Evolutionary conservation across 2,329 filamentous ascomycete genomes (phyloP), one percentile per base, ranked within the genome.

Genomic region (Aspergillus pseudoviridinutans): DNA sequence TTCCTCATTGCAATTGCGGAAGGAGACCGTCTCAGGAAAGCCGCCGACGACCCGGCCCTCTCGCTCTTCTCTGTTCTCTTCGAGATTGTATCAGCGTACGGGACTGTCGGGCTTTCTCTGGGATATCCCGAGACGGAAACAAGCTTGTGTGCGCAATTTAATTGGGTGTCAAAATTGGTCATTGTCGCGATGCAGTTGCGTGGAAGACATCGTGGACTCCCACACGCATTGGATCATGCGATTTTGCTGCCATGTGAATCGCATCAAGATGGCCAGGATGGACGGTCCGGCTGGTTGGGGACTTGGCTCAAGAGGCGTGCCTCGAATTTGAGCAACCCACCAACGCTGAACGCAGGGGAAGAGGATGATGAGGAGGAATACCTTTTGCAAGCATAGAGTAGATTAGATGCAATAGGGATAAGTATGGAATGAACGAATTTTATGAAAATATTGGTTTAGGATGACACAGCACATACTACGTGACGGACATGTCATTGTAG

Each of bases 1-100:
- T 97, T 97, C 77, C 84, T 97, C 69, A 88, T 97, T 66, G 83
- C 88, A 58, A 94, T 97, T 65, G 86, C 88, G 25, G 93, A 97
- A 76, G 92, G 91, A 2, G 57, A 68, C 3, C 84, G 86, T 14
- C 79, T 97, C 7, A 81, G 88, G 68, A 82, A 84, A 64, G 78
- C 49, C 38, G 50, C 74, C 25, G 80, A 87, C 60, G 76, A 85
- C 51, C 75, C 76, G 56, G 65, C 70, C 1, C 89, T 91, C 63
- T 81, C 83, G 49, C 78, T 89, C 70, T 91, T 89, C 67, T 76
- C 81, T 3, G 78, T 82, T 6, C 79, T 95, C 2, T 96, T 96
- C 68, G 91, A 96, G 72, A 84, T 93, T 49, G 85, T 95, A 62
- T 92, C 88, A 59, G 91, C 91, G 0, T 95, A 96, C 68, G 93